Conservation (phyloP, 176 grass and related monocot genomes). For the Tuctoria greenei region DNA sequence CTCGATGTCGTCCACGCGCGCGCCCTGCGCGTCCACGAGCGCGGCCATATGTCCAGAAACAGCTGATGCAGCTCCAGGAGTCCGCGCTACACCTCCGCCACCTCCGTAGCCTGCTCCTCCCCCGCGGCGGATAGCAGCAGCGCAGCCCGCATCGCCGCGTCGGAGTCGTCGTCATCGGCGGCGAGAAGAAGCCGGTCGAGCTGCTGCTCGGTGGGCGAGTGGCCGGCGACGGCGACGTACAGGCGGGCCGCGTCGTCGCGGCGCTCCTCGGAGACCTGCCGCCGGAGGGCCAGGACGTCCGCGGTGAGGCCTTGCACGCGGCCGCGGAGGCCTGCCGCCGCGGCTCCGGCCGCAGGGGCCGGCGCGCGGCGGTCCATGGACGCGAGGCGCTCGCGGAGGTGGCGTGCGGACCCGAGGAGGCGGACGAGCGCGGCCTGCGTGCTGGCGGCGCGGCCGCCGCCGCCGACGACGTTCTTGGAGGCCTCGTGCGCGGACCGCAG, state of each 20-base stretch:
- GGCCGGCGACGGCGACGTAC: conserved; percentile 67
- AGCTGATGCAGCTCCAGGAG: conserved; percentile 83
- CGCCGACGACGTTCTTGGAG: conserved; percentile 39
- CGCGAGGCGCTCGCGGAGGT: conserved; percentile 40
- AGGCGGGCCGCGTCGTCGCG: conserved; percentile 52
- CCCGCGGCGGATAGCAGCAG: conserved; percentile 41
- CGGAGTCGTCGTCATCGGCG: conserved; percentile 1
- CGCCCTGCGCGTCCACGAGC: conserved; percentile 65
- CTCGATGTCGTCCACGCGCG: conserved; percentile 59
- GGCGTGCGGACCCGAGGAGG: conserved; percentile 39
- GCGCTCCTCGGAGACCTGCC: conserved; percentile 51
- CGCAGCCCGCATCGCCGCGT: conserved; percentile 43
- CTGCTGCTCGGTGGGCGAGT: conserved; percentile 55
- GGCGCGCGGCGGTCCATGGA: conserved; percentile 49
- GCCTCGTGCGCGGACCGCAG: conserved; percentile 54
- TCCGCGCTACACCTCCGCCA: conserved; percentile 54
- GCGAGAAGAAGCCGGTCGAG: conserved; percentile 47
- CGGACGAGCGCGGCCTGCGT: conserved; percentile 53
- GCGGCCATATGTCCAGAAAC: conserved; percentile 86
- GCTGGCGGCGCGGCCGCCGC: conserved; percentile 20
- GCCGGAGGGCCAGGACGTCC: conserved; percentile 49
- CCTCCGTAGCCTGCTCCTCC: conserved; percentile 49
- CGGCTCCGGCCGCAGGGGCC: conserved; percentile 28
- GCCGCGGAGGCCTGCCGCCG: conserved; percentile 45
- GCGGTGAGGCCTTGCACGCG: conserved; percentile 58